These are phyloP conservation scores for Medicago lupulina DNA, from an alignment of 306 rosid species.

Conservation along the genomic window DNA sequence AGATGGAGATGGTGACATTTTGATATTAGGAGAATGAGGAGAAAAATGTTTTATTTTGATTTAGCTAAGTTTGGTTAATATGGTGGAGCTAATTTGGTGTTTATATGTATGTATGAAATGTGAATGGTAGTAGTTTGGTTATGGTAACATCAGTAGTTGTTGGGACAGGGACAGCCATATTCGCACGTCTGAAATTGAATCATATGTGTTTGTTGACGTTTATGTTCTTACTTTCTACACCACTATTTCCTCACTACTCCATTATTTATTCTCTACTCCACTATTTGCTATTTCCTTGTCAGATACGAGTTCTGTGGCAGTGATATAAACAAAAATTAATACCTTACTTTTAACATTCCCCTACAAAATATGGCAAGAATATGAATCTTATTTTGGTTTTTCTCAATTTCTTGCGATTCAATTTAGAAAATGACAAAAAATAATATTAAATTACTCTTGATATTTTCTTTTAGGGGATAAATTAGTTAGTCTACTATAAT, in stretches of 20 bases:
- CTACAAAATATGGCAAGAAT: too few relatives aligned
- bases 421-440: too few relatives aligned
- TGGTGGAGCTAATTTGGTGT: not conserved
- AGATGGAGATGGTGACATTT: slow-evolving; percentile 12
- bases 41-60: not conserved
- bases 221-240: not conserved
- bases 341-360: too few relatives aligned
- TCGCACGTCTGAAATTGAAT: too few relatives aligned
- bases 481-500: too few relatives aligned
- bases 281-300: not conserved
- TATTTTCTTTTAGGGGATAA: too few relatives aligned
- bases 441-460: too few relatives aligned
- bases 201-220: not conserved
- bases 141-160: slow-evolving; percentile 3
- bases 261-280: not conserved
- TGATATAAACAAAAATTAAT: too few relatives aligned
- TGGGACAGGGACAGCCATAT: slow-evolving; percentile 26
- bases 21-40: not conserved
- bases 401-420: too few relatives aligned
- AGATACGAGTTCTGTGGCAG: too few relatives aligned
- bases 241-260: not conserved
- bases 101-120: not conserved
- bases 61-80: not conserved
- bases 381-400: too few relatives aligned
- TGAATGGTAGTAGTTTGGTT: not conserved